Conservation (phyloP, 2,329 filamentous ascomycete genomes). For the Didymella sp. region DNA sequence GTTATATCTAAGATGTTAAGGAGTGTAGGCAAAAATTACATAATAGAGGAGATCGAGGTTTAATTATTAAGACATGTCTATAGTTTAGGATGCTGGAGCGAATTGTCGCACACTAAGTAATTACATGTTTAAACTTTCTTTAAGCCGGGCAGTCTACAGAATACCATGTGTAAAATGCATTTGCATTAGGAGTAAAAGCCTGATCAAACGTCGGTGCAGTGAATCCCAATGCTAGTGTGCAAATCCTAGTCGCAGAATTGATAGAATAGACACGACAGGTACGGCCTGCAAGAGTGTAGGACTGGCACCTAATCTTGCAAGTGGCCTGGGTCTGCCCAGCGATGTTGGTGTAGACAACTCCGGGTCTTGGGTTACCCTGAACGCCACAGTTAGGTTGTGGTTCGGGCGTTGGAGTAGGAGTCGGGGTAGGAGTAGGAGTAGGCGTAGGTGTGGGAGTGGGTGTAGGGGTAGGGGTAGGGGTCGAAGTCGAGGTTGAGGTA, state of each 20-base stretch:
- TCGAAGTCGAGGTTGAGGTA: neutral
- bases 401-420: neutral
- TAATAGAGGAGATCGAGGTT: too few species aligned
- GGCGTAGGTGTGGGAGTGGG: neutral
- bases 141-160: neutral
- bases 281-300: neutral
- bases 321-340: neutral
- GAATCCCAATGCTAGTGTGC: neutral
- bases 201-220: neutral
- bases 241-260: neutral
- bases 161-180: neutral
- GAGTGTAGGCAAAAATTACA: too few species aligned
- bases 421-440: neutral
- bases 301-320: neutral
- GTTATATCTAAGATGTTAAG: too few species aligned
- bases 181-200: neutral
- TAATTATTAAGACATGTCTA: too few species aligned
- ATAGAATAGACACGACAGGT: neutral
- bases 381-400: constrained; percentile 2
- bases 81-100: too few species aligned
- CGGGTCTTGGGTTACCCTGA: neutral
- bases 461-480: neutral
- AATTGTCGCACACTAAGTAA: too few species aligned
- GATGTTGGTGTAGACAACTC: neutral
- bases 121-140: too few species aligned